Base-by-base conservation (phyloP, 2,329 filamentous ascomycete genomes). In the Macrophomina tecta region DNA sequence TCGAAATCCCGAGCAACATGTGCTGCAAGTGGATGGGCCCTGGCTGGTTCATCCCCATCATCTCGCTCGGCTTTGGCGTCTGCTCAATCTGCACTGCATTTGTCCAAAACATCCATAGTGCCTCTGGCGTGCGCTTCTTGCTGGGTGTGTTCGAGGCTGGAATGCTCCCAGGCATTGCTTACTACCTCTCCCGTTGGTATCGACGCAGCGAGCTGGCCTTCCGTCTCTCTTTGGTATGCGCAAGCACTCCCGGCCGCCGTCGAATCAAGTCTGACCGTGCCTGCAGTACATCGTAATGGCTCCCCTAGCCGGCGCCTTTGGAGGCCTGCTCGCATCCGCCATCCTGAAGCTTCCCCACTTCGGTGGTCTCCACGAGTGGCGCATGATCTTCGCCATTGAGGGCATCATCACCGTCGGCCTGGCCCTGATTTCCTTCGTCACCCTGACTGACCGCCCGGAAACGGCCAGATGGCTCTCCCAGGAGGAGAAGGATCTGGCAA, bases 361-460 rank as follows among this genome's bases (percentile, higher is more conserved):
- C 68, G 89, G 87, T 6, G 74, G 80, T 4, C 76, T 91, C 0
- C 79, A 78, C 30, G 78, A 76, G 5, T 92, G 90, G 90, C 81
- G 89, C 7, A 90, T 91, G 88, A 90, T 91, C 62, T 91, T 91
- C 65, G 85, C 83, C 4, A 87, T 91, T n/a, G 90, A 91, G 73
- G 90, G 90, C 23, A 86, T 91, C 71, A 85, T 90, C 69, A 88
- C 86, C 0, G 81, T 80, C 68, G 81, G 82, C 0, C 75, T 91
- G 0, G 82, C 84, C 0, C n/a, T 91, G 1, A 80, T 91, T 42
- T 78, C 85, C 1, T 90, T 91, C 74, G 70, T 89, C 71, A 89
- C 87, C 0, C 78, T 92, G 18, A 91, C 90, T 0, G 90, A 92
- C 73, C 83, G 89, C 0, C 90, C 90, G 0, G 88, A 85, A 65